Conservation (phyloP, 2,329 filamentous ascomycete species). For the Calonectria leucothoes region DNA sequence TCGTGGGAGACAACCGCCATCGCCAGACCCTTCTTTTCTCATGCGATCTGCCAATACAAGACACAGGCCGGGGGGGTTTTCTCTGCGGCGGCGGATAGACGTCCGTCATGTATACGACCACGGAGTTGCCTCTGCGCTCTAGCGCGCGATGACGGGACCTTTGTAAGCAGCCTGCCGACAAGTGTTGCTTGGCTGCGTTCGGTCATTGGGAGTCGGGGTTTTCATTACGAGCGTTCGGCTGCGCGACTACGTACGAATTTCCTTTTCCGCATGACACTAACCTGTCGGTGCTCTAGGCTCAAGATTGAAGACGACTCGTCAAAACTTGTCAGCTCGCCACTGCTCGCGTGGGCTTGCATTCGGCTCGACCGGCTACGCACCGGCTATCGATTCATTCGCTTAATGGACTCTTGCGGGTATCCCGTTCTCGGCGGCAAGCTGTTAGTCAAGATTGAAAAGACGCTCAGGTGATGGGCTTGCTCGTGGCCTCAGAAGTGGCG, state of each 20-base stretch:
- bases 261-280: slow-evolving; percentile 33
- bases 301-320: slow-evolving; percentile 64
- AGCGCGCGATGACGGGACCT: background rate
- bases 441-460: slow-evolving; percentile 65
- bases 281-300: slow-evolving; percentile 53
- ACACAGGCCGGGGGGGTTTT: background rate
- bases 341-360: slow-evolving; percentile 68
- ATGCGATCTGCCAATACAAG: background rate
- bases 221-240: background rate
- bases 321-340: slow-evolving; percentile 48
- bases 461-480: slow-evolving; percentile 45
- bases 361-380: slow-evolving; percentile 67
- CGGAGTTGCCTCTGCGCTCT: background rate
- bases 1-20: background rate
- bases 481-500: background rate
- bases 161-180: background rate
- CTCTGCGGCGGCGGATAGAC: background rate
- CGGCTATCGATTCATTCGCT: slow-evolving; percentile 66
- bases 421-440: slow-evolving; percentile 59
- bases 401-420: slow-evolving; percentile 59
- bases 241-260: slow-evolving; percentile 15
- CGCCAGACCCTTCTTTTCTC: background rate
- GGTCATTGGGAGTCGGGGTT: background rate
- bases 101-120: background rate
- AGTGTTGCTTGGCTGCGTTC: background rate